Evolutionary conservation across 2,329 filamentous ascomycete species (phyloP).

Genomic region (Davidsoniella neocaledoniae): DNA sequence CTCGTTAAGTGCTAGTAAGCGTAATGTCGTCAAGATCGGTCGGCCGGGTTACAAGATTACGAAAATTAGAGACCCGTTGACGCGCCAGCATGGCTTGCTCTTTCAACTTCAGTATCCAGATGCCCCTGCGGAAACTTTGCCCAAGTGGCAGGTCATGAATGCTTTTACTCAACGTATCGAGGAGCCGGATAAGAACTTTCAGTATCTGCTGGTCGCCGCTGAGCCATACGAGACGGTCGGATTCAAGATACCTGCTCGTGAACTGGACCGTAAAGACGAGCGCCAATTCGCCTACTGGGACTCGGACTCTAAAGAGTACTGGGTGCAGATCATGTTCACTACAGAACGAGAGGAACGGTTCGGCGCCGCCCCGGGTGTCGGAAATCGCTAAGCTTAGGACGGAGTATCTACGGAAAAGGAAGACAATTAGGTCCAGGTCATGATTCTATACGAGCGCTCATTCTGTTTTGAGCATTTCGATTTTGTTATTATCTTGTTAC

Average conservation of each 20-base stretch:
- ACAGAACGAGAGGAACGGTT: slow-evolving; percentile 92
- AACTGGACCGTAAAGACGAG: slow-evolving; percentile 79
- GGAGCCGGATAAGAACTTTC: slow-evolving; percentile 82
- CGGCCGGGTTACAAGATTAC: slow-evolving; percentile 95
- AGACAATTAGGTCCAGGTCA: not conserved
- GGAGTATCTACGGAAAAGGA: slow-evolving; percentile 7
- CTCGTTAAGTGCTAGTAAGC: slow-evolving; percentile 52
- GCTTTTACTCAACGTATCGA: slow-evolving; percentile 93
- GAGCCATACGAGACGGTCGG: slow-evolving; percentile 96
- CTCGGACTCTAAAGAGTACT: slow-evolving; percentile 89
- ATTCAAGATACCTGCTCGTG: slow-evolving; percentile 87
- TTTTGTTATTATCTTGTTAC: not conserved
- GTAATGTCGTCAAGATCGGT: slow-evolving; percentile 86
- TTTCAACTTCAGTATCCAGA: slow-evolving; percentile 96
- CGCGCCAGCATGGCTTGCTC: slow-evolving; percentile 74
- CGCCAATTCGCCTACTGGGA: slow-evolving; percentile 93
- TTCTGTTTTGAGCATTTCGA: not conserved
- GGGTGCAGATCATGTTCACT: slow-evolving; percentile 96
- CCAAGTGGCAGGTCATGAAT: slow-evolving; percentile 91
- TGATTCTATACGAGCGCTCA: not conserved
- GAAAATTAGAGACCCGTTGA: slow-evolving; percentile 79
- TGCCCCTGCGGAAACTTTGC: slow-evolving; percentile 56
- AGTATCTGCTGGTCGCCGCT: slow-evolving; percentile 87
- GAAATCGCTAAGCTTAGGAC: slow-evolving; percentile 23
- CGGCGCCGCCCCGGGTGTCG: slow-evolving; percentile 45